Evolutionary conservation across 305 asterid species (phyloP).

Genomic region (Caryopteris hybrid): DNA sequence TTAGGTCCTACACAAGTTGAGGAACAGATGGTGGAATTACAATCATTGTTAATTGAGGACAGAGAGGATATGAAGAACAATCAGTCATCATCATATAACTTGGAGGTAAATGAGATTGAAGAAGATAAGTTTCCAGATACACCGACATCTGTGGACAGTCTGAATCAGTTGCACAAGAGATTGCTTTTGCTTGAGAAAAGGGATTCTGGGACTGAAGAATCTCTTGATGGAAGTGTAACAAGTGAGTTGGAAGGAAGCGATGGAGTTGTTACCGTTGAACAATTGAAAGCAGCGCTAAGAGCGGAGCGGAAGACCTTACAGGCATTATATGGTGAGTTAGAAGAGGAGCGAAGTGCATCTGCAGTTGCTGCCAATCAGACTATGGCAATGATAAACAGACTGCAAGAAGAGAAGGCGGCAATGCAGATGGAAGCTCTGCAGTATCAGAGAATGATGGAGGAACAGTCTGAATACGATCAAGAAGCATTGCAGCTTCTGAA

Average conservation of each 20-base stretch:
- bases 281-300: constrained; percentile 56
- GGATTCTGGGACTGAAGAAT: constrained; percentile 69
- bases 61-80: constrained; percentile 22
- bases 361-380: constrained; percentile 91
- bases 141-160: constrained; percentile 57
- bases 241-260: constrained; percentile 79
- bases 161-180: constrained; percentile 59
- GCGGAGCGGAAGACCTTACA: constrained; percentile 69
- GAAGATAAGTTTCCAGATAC: constrained; percentile 83
- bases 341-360: constrained; percentile 91
- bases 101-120: constrained; percentile 41
- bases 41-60: constrained; percentile 34
- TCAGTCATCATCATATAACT: constrained; percentile 20
- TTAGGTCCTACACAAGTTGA: constrained; percentile 39
- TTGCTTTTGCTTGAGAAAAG: constrained; percentile 54
- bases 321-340: constrained; percentile 67
- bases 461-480: constrained; percentile 94
- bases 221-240: constrained; percentile 78
- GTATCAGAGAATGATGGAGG: constrained; percentile 99
- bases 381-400: constrained; percentile 93
- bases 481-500: constrained; percentile 90
- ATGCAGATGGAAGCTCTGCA: constrained; percentile 98
- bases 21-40: constrained; percentile 38
- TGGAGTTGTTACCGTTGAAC: constrained; percentile 53
- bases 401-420: constrained; percentile 95